Evolutionary conservation across 2,329 filamentous ascomycete genomes (phyloP), one percentile per base, ranked within the genome.

Genomic region (Fusarium neocosmosporiellum): DNA sequence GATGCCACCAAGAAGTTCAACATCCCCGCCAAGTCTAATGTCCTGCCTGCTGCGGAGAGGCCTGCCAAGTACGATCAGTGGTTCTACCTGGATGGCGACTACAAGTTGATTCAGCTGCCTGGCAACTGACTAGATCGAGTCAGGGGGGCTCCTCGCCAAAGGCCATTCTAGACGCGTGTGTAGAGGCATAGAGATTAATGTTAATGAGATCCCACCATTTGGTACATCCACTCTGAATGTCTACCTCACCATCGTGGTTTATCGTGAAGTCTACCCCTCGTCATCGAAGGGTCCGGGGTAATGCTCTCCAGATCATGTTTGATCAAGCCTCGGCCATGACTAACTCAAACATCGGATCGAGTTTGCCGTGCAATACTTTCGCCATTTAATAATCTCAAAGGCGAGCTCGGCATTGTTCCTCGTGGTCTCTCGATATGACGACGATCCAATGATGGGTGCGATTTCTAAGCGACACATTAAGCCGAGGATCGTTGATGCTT

Each of bases 81-180:
- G 83, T 83, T 81, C 31, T 83, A 83, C 39, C 69, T 84, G 1
- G 80, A 83, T 46, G 62, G 69, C 34, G 75, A 81, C 24, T 81
- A 79, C 31, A 72, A 79, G 36, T 66, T 81, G 18, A 79, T 83
- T 31, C 63, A 75, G 60, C 48, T 80, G n/a, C 72, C 72, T 16
- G 39, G 65, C 16, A 53, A 72, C 16, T 74, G 33, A 16, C 54
- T 57, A 39, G 34, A 9, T 31, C 33, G 14, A 1, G 5, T 29
- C 3, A 3, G 8, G 16, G 2, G 33, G 22, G 3, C n/a, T 16
- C 13, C 2, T 34, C 20, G 31, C 31, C 34, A 57, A 37, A 22
- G 53, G 16, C 53, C 53, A 37, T 57, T 57, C 33, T 57, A 39
- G 5, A 27, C 8, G 4, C 8, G 14, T 8, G 20, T n/a, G 6